These are phyloP conservation scores for Puccinia triticina DNA, from an alignment of 1,284 basidiomycete species.

Conservation along the genomic window DNA sequence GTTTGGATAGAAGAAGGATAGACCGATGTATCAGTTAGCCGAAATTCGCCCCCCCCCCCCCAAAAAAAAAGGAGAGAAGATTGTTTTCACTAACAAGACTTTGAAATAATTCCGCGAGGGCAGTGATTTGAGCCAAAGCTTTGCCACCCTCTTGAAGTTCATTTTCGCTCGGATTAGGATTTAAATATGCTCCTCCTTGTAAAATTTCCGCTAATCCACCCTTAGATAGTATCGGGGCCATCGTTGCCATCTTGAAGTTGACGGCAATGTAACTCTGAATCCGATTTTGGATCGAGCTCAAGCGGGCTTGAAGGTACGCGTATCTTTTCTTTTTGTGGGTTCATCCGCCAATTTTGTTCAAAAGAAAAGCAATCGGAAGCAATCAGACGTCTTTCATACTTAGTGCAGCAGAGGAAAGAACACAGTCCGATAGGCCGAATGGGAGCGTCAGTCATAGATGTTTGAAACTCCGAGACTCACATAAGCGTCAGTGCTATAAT, in stretches of 20 bases:
- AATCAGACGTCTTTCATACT: not conserved
- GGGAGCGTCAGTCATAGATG: not conserved
- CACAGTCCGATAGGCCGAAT: not conserved
- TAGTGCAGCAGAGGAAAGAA: not conserved
- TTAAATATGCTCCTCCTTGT: constrained; percentile 13
- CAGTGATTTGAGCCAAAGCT: constrained; percentile 41
- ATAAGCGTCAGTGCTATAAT: constrained; percentile 29
- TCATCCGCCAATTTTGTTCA: not conserved
- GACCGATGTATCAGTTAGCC: too few relatives aligned
- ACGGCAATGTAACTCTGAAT: constrained; percentile 39
- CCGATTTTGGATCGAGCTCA: constrained; percentile 37
- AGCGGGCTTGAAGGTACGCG: constrained; percentile 29
- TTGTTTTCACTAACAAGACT: constrained; percentile 24
- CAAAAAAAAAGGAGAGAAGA: not conserved
- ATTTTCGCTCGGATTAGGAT: constrained; percentile 30
- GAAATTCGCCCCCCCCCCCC: too few relatives aligned
- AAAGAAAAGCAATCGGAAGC: not conserved
- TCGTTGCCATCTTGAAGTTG: constrained; percentile 43
- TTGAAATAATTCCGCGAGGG: constrained; percentile 32
- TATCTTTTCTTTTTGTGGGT: constrained; percentile 25
- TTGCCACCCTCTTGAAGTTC: constrained; percentile 35
- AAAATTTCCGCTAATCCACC: constrained; percentile 43
- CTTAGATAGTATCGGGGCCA: constrained; percentile 33
- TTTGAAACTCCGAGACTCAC: not conserved
- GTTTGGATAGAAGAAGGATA: too few relatives aligned